phyloP scores from a whole-genome alignment of 2,329 filamentous ascomycete genomes.

The Spiromastix sp. region DNA sequence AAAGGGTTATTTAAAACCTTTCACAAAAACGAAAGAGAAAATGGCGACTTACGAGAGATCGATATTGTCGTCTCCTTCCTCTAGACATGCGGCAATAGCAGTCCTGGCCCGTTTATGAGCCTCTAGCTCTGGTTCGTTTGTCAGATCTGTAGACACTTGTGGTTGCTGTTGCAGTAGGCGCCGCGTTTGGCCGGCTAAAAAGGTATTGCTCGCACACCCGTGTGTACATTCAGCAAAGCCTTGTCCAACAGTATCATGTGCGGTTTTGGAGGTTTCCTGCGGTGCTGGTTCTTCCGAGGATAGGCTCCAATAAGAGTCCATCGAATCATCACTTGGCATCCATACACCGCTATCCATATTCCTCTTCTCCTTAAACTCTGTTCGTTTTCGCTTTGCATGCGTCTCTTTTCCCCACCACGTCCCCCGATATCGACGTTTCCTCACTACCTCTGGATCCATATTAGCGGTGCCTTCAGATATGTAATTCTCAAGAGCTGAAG shows the following conservation, averaged over 20 bases:
- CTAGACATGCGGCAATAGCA: constrained; percentile 31
- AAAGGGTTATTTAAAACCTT: too few species aligned
- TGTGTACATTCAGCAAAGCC: too few species aligned
- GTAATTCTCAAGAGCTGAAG: constrained; percentile 36
- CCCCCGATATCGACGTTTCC: constrained; percentile 34
- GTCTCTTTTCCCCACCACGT: constrained; percentile 36
- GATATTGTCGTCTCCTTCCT: constrained; percentile 33
- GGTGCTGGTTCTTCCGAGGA: too few species aligned
- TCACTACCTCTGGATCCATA: constrained; percentile 8
- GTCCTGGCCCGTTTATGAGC: constrained; percentile 24
- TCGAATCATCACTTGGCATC: constrained; percentile 36
- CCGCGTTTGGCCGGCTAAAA: too few species aligned
- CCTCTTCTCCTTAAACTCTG: constrained; percentile 34
- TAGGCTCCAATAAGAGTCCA: background rate
- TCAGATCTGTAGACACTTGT: background rate
- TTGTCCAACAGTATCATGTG: background rate
- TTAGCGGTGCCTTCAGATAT: constrained; percentile 14
- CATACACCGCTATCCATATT: constrained; percentile 38
- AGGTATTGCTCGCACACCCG: too few species aligned
- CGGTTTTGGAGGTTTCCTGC: background rate
- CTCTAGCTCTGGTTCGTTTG: background rate
- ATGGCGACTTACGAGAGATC: constrained; percentile 32
- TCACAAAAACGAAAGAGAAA: too few species aligned
- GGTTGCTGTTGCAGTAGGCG: background rate
- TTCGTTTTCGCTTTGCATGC: constrained; percentile 28